Evolutionary conservation across 352 stramenopile genomes (phyloP).

Genomic region (Phytophthora melonis): DNA sequence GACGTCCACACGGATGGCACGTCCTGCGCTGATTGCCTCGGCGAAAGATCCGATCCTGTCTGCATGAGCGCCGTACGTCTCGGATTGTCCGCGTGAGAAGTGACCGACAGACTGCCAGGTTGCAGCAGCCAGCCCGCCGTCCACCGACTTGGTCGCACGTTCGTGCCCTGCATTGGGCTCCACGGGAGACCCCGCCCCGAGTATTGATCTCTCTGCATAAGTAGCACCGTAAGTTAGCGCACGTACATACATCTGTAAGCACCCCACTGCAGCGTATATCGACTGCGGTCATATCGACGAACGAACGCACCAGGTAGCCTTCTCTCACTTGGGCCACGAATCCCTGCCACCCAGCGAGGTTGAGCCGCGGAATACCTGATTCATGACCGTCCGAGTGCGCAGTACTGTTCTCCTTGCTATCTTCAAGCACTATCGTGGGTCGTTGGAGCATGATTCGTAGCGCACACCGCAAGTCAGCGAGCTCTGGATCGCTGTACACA

Average conservation of each 20-base stretch:
- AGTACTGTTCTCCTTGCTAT: slow-evolving; percentile 25
- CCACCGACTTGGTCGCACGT: slow-evolving; percentile 17
- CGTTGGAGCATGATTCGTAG: slow-evolving; percentile 28
- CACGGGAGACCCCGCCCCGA: slow-evolving; percentile 15
- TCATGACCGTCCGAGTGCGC: not conserved
- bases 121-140: slow-evolving; percentile 35
- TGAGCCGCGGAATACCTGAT: slow-evolving; percentile 23
- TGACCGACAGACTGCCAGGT: slow-evolving; percentile 18
- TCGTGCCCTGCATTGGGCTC: slow-evolving; percentile 2
- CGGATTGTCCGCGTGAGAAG: slow-evolving; percentile 2
- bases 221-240: slow-evolving; percentile 3
- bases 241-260: slow-evolving; percentile 4
- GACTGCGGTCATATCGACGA: not conserved
- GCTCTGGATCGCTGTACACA: slow-evolving; percentile 25
- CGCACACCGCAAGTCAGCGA: slow-evolving; percentile 19
- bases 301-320: slow-evolving; percentile 33
- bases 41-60: not conserved
- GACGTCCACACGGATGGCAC: slow-evolving; percentile 40
- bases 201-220: slow-evolving; percentile 29
- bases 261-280: slow-evolving; percentile 4
- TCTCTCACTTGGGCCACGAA: slow-evolving; percentile 44
- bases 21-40: not conserved
- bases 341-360: slow-evolving; percentile 29
- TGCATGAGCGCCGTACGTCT: not conserved
- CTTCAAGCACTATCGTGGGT: slow-evolving; percentile 24